Percentiles rank a stretch among this genome's conserved stretches.
phyloP scores from a whole-genome alignment of 2,329 filamentous ascomycete genomes.

The Xylariaceae sp. region DNA sequence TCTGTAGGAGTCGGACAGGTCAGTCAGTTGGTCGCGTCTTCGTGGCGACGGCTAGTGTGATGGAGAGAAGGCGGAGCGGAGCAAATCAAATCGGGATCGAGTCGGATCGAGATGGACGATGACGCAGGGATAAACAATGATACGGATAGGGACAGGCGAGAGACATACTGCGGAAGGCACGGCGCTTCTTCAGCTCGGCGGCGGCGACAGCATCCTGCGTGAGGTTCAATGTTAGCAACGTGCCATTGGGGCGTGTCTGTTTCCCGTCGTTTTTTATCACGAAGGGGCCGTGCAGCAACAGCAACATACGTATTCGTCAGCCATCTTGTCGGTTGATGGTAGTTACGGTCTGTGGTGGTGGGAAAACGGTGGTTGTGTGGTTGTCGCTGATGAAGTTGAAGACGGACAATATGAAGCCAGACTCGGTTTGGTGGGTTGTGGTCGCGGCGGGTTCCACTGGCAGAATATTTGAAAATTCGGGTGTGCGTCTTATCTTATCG shows the following conservation, averaged over 20 bases:
- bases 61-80: neutral
- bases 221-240: slow-evolving; percentile 3
- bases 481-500: slow-evolving; percentile 13
- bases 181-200: slow-evolving; percentile 94
- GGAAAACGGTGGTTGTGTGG: slow-evolving; percentile 5
- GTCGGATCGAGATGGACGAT: neutral
- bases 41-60: slow-evolving; percentile 28
- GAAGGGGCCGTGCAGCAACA: neutral
- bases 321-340: slow-evolving; percentile 18
- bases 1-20: slow-evolving; percentile 76
- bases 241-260: neutral
- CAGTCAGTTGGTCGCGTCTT: slow-evolving; percentile 43
- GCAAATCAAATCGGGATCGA: neutral
- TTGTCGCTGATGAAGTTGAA: slow-evolving; percentile 7
- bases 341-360: neutral
- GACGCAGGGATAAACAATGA: neutral
- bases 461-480: slow-evolving; percentile 18
- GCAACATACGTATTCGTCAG: slow-evolving; percentile 19
- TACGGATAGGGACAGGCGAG: neutral
- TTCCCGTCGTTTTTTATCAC: neutral
- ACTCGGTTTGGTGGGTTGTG: slow-evolving; percentile 4
- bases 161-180: slow-evolving; percentile 21
- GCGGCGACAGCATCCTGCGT: slow-evolving; percentile 90
- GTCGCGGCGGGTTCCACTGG: slow-evolving; percentile 9
- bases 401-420: slow-evolving; percentile 1